Evolutionary conservation across 768 basidiomycete genomes (phyloP).

Genomic region (Tricholoma sp.): DNA sequence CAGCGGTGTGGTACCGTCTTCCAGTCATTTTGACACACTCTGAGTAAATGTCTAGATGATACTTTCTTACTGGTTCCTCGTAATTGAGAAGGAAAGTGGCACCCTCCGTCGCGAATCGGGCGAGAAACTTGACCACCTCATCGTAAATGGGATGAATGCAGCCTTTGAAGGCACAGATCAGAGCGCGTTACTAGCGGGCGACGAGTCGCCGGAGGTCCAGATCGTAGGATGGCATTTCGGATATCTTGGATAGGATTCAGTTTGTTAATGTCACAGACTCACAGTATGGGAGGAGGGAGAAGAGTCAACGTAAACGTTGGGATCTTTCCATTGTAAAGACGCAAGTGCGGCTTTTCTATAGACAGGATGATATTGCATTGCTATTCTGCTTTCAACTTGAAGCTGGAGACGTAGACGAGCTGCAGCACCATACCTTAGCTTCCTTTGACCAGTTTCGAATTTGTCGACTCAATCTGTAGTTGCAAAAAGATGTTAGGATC

Average conservation of each 20-base stretch:
- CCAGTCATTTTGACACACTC: background rate
- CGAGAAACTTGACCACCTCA: constrained; percentile 11
- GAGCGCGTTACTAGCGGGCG: constrained; percentile 10
- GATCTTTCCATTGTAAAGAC: constrained; percentile 9
- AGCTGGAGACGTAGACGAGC: too few species aligned
- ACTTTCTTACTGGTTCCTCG: constrained; percentile 8
- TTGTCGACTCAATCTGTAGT: background rate
- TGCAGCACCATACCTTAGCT: constrained; percentile 14
- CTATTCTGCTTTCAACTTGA: constrained; percentile 2
- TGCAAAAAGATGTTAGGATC: too few species aligned
- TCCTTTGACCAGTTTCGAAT: constrained; percentile 7
- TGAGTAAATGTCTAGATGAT: background rate
- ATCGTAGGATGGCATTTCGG: constrained; percentile 10
- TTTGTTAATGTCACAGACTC: too few species aligned
- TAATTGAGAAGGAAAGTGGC: constrained; percentile 7
- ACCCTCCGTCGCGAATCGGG: constrained; percentile 8
- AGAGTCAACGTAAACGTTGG: too few species aligned
- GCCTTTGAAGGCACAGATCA: constrained; percentile 17
- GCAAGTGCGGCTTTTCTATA: constrained; percentile 19
- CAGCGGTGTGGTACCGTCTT: constrained; percentile 5
- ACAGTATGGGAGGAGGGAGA: constrained; percentile 15
- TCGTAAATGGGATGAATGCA: constrained; percentile 14
- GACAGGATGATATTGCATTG: constrained; percentile 11
- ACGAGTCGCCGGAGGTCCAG: constrained; percentile 11
- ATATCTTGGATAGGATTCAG: constrained; percentile 5